Conservation (phyloP, 2,329 filamentous ascomycete species). For the Fusarium sterilihyphosum region DNA sequence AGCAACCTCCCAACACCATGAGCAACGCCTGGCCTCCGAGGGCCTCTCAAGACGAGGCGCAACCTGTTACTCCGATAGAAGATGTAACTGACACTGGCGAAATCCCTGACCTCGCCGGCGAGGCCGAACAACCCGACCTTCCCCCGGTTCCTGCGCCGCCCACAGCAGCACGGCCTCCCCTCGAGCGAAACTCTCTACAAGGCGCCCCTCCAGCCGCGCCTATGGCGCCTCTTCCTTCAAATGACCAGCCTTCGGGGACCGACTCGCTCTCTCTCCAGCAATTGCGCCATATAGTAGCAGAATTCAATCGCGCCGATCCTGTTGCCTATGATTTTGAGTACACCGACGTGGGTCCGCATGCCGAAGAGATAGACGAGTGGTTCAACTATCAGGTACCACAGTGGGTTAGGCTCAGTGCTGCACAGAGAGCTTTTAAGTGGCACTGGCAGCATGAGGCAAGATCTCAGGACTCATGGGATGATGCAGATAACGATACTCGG, state of each 20-base stretch:
- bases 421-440: conserved; percentile 80
- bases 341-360: conserved; percentile 75
- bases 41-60: conserved; percentile 47
- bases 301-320: conserved; percentile 75
- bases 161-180: conserved; percentile 31
- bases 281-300: conserved; percentile 76
- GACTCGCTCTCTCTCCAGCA: conserved; percentile 82
- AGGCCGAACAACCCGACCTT: conserved; percentile 50
- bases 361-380: conserved; percentile 96
- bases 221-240: conserved; percentile 44
- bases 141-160: conserved; percentile 47
- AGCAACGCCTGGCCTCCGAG: conserved; percentile 56
- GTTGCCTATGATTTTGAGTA: conserved; percentile 88
- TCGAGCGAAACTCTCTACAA: conserved; percentile 46
- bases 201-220: conserved; percentile 38
- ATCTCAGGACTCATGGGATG: conserved; percentile 67
- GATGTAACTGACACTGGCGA: conserved; percentile 57
- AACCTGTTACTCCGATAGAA: conserved; percentile 42
- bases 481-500: conserved; percentile 66
- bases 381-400: conserved; percentile 93
- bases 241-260: conserved; percentile 53
- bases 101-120: conserved; percentile 45
- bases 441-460: conserved; percentile 71
- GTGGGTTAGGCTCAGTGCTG: conserved; percentile 78
- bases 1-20: conserved; percentile 49